A percentile compares a stretch with the other conserved stretches of the same genome.
phyloP scores from a whole-genome alignment of 352 stramenopile genomes.

The Phytophthora hybrid region DNA sequence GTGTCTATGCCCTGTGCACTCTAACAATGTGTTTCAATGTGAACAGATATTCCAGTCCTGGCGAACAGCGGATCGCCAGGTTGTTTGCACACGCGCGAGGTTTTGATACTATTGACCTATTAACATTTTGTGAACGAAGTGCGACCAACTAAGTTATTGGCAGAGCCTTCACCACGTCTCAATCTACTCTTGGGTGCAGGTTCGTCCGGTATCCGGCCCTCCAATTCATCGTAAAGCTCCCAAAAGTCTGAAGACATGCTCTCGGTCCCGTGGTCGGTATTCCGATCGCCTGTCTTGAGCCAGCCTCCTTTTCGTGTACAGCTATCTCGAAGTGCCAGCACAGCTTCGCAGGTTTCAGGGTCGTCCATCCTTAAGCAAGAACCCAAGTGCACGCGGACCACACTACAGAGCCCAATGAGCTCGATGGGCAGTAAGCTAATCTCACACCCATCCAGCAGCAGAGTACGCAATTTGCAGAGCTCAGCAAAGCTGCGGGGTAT shows the following conservation, averaged over 20 bases:
- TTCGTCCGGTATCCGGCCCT: conserved; percentile 37
- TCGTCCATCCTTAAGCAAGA: conserved; percentile 63
- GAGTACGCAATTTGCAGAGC: conserved; percentile 66
- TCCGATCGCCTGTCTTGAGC: conserved; percentile 60
- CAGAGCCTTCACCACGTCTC: conserved; percentile 21
- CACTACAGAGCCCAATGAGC: conserved; percentile 58
- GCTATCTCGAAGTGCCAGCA: conserved; percentile 57
- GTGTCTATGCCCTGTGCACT: background rate
- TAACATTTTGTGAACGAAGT: conserved; percentile 18
- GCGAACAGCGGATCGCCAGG: background rate
- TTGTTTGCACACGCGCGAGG: background rate
- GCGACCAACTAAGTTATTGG: conserved; percentile 26
- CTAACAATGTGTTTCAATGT: background rate
- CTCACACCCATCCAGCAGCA: conserved; percentile 65
- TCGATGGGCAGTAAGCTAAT: conserved; percentile 71
- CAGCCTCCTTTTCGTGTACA: conserved; percentile 69
- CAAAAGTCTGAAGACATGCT: conserved; percentile 38
- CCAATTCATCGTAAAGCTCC: conserved; percentile 32
- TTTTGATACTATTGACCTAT: conserved; percentile 18
- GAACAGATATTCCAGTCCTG: background rate
- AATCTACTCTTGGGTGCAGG: conserved; percentile 34
- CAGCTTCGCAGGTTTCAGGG: conserved; percentile 72
- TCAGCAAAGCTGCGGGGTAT: conserved; percentile 54
- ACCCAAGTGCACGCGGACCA: conserved; percentile 72
- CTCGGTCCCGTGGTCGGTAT: conserved; percentile 28